Conservation (phyloP, 2,329 filamentous ascomycete species). For the Nemania serpens region DNA sequence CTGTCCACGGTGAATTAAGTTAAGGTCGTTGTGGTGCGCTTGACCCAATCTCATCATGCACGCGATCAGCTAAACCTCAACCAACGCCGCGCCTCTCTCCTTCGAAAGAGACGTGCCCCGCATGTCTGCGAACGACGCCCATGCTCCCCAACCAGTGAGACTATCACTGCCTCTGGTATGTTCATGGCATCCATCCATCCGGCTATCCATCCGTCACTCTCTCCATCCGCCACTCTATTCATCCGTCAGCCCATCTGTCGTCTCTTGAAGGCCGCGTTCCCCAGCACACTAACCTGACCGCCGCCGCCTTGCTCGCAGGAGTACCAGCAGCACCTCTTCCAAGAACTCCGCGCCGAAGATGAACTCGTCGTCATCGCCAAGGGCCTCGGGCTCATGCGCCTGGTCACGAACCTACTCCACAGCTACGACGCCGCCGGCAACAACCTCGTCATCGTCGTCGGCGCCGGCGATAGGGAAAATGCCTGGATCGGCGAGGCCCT, state of each 20-base stretch:
- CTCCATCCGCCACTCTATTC: too few species aligned
- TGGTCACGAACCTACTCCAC: slow-evolving; percentile 95
- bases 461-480: slow-evolving; percentile 91
- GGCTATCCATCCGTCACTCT: neutral
- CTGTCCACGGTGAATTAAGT: neutral
- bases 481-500: slow-evolving; percentile 95
- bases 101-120: slow-evolving; percentile 40
- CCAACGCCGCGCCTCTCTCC: slow-evolving; percentile 24
- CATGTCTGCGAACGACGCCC: slow-evolving; percentile 60
- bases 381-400: slow-evolving; percentile 86
- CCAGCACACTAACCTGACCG: neutral
- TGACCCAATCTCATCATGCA: slow-evolving; percentile 32
- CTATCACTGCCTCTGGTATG: slow-evolving; percentile 75
- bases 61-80: slow-evolving; percentile 25
- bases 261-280: neutral
- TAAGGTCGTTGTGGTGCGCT: too few species aligned
- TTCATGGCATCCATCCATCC: slow-evolving; percentile 1
- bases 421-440: slow-evolving; percentile 96
- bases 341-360: slow-evolving; percentile 87
- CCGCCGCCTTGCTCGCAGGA: slow-evolving; percentile 53
- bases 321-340: slow-evolving; percentile 96
- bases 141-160: slow-evolving; percentile 72
- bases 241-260: neutral
- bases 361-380: slow-evolving; percentile 90
- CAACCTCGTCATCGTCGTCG: slow-evolving; percentile 86